phyloP scores from a whole-genome alignment of 352 stramenopile species.

The Blastocystis sp. region DNA sequence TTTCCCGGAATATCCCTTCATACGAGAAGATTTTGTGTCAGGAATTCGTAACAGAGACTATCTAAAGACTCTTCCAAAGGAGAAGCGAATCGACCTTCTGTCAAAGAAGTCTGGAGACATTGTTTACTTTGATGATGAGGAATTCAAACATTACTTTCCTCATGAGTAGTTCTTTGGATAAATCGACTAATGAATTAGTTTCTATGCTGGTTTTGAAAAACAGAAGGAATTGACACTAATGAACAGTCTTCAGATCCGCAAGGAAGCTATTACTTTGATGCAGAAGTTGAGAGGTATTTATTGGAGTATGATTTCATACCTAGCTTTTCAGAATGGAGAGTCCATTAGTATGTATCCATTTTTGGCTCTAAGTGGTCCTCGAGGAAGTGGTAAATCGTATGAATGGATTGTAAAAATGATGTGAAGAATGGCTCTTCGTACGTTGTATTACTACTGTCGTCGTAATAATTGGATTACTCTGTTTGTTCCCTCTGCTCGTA shows the following conservation, averaged over 20 bases:
- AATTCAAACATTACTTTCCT: constrained; percentile 56
- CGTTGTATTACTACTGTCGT: constrained; percentile 41
- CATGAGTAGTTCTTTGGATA: background rate
- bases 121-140: constrained; percentile 49
- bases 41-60: constrained; percentile 53
- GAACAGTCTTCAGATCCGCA: constrained; percentile 50
- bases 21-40: constrained; percentile 8
- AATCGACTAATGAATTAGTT: background rate
- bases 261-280: constrained; percentile 21
- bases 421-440: constrained; percentile 35
- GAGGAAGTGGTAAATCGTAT: constrained; percentile 37
- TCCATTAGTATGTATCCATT: constrained; percentile 12
- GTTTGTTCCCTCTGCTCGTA: constrained; percentile 31
- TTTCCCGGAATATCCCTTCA: constrained; percentile 40
- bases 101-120: constrained; percentile 23
- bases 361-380: constrained; percentile 27
- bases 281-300: constrained; percentile 5
- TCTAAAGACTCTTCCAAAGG: constrained; percentile 4
- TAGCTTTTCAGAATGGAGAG: constrained; percentile 32
- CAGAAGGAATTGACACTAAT: constrained; percentile 31
- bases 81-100: constrained; percentile 28
- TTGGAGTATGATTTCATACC: background rate
- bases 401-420: background rate
- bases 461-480: constrained; percentile 36
- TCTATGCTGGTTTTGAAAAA: constrained; percentile 54